Evolutionary conservation across 2,329 filamentous ascomycete genomes (phyloP), one percentile per base, ranked within the genome.

Genomic region (Penicillium sp.): DNA sequence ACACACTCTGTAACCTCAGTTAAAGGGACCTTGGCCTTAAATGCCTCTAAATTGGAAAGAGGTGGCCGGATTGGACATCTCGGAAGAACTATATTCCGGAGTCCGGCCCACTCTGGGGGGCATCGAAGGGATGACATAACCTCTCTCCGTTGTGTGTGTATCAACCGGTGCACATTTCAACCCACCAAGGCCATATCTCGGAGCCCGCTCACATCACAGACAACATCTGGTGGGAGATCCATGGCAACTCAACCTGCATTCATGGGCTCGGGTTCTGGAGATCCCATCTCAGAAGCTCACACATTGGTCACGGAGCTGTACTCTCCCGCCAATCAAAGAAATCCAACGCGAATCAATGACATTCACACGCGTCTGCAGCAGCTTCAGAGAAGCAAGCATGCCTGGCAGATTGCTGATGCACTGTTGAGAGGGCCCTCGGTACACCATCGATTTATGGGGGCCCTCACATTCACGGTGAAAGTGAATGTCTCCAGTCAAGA

Each of bases 391-490:
- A 91, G 92, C 2, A 83, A 89, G 1, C 84, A 91, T 71, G 94
- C 93, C 58, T 99, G 95, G 95, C 85, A 90, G 59, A 84, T 97
- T 50, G 93, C 92, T 22, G 89, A 94, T 72, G 86, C 87, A 56
- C 83, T 98, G 15, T 81, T 97, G 12, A 82, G 82, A 55, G 80
- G 85, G 24, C 88, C 91, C 68, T 86, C 90, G 63, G 89, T 62
- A 8, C 67, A 93, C 70, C 87, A 95, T 68, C 90, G 91, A 66
- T 98, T 98, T 79, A 97, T 96, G 74, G 95, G 92, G 15, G 94
- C 93, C 33, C 84, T 97, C 62, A 98, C 94, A 0, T 90, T 97
- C 68, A 96, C 92, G 55, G 88, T 98, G 70, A 99, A 98, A 79
- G 86, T 98, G 61, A 97, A 98, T 75, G 90, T 89, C n/a, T 92